A percentile compares a stretch with the other conserved stretches of the same genome.
phyloP scores from a whole-genome alignment of 768 basidiomycete genomes.

The Phallus indusiatus region DNA sequence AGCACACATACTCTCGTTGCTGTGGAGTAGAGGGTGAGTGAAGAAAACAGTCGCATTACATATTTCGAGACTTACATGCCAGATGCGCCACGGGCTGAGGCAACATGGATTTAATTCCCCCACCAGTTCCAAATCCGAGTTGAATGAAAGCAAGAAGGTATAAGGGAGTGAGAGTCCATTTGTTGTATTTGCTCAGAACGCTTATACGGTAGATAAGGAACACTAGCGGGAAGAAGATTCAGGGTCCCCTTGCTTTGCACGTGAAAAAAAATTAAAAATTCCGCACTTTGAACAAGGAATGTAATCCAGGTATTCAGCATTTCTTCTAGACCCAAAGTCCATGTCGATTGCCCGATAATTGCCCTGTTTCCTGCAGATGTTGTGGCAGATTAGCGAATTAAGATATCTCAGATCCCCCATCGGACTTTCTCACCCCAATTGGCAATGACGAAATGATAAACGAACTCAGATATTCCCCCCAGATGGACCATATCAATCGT shows the following conservation, averaged over 20 bases:
- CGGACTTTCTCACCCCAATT: background rate
- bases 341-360: conserved; percentile 3
- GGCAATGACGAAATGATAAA: conserved; percentile 5
- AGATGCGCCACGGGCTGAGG: conserved; percentile 2
- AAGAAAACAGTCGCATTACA: background rate
- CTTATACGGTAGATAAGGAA: conserved; percentile 1
- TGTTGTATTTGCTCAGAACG: conserved; percentile 2
- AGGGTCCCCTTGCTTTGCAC: too few species aligned
- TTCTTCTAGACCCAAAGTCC: conserved; percentile 1
- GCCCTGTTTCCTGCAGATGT: background rate
- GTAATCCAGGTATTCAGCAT: conserved; percentile 8
- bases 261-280: background rate
- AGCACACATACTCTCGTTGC: conserved; percentile 3
- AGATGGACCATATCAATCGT: conserved; percentile 2
- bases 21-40: background rate
- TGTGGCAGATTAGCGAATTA: too few species aligned
- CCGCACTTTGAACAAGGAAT: conserved; percentile 6
- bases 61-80: conserved; percentile 6
- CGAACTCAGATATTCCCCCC: background rate
- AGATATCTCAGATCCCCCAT: background rate
- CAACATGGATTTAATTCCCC: conserved; percentile 3
- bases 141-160: conserved; percentile 2
- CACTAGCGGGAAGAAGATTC: background rate
- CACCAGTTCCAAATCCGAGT: conserved; percentile 3
- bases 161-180: background rate